Conservation (phyloP, 2,329 filamentous ascomycete genomes). For the Pseudopithomyces chartarum region DNA sequence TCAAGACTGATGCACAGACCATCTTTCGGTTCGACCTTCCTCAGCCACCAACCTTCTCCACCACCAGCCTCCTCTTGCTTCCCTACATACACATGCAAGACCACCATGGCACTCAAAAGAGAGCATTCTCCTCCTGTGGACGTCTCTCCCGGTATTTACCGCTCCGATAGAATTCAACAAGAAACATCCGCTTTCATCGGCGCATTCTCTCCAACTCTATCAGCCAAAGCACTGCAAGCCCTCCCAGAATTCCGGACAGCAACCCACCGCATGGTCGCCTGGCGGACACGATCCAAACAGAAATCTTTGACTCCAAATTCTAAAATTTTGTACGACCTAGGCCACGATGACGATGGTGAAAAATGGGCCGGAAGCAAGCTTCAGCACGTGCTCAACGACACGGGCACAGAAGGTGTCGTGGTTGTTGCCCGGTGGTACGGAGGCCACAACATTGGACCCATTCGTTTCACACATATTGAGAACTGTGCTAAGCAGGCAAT, state of each 20-base stretch:
- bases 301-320: conserved; percentile 47
- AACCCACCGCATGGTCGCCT: conserved; percentile 58
- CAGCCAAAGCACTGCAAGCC: conserved; percentile 48
- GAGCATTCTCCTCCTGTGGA: conserved; percentile 22
- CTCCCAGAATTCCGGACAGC: conserved; percentile 52
- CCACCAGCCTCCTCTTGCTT: conserved; percentile 4
- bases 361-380: conserved; percentile 56
- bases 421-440: conserved; percentile 63
- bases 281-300: conserved; percentile 55
- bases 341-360: conserved; percentile 61
- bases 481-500: conserved; percentile 55
- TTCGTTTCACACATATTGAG: conserved; percentile 60
- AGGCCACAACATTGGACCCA: conserved; percentile 57
- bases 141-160: conserved; percentile 43
- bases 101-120: conserved; percentile 39
- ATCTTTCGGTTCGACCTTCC: conserved; percentile 2
- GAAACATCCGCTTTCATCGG: conserved; percentile 58
- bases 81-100: conserved; percentile 12
- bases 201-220: conserved; percentile 53
- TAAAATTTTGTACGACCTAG: conserved; percentile 48
- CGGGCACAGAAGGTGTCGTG: conserved; percentile 51
- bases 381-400: conserved; percentile 52
- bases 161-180: conserved; percentile 53
- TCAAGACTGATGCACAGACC: not conserved
- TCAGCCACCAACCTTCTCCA: not conserved